phyloP scores from a whole-genome alignment of 306 rosid genomes.

The Crataegus laevigata region DNA sequence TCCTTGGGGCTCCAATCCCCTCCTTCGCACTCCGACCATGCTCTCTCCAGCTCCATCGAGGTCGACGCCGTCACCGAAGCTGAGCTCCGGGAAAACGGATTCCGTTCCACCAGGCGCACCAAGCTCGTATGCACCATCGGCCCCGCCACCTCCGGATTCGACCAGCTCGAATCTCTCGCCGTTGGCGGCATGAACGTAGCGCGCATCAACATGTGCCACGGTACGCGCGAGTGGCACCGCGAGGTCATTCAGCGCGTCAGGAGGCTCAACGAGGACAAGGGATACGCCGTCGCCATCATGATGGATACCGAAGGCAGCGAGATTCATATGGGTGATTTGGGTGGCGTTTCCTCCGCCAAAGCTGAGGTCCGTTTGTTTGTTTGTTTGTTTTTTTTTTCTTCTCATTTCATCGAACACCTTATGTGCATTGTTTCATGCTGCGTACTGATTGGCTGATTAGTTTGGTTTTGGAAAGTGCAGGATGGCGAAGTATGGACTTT shows the following conservation, averaged over 20 bases:
- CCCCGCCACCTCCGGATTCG: conserved; percentile 74
- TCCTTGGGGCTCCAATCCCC: conserved; percentile 20
- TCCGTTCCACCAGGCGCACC: conserved; percentile 82
- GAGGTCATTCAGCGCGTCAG: conserved; percentile 65
- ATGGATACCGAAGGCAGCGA: conserved; percentile 99
- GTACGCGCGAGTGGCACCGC: conserved; percentile 84
- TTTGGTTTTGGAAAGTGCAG: conserved; percentile 25
- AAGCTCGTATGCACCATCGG: conserved; percentile 88
- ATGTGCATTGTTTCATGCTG: background rate
- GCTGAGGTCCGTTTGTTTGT: conserved; percentile 51
- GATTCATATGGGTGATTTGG: conserved; percentile 98
- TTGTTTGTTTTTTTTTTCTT: background rate
- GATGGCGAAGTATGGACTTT: conserved; percentile 97
- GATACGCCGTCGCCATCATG: conserved; percentile 93
- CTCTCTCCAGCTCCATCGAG: conserved; percentile 43
- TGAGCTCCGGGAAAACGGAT: conserved; percentile 80
- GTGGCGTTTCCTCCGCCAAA: conserved; percentile 84
- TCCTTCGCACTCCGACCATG: background rate
- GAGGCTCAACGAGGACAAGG: conserved; percentile 77
- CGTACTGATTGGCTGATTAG: background rate
- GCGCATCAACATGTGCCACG: conserved; percentile 90
- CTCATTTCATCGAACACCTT: background rate
- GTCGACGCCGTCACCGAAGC: conserved; percentile 81
- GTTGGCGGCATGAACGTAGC: conserved; percentile 98
- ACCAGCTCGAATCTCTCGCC: conserved; percentile 86